These are phyloP conservation scores for Hymenoscyphus fructigenus DNA, from an alignment of 2,329 filamentous ascomycete genomes.

Conservation along the genomic window DNA sequence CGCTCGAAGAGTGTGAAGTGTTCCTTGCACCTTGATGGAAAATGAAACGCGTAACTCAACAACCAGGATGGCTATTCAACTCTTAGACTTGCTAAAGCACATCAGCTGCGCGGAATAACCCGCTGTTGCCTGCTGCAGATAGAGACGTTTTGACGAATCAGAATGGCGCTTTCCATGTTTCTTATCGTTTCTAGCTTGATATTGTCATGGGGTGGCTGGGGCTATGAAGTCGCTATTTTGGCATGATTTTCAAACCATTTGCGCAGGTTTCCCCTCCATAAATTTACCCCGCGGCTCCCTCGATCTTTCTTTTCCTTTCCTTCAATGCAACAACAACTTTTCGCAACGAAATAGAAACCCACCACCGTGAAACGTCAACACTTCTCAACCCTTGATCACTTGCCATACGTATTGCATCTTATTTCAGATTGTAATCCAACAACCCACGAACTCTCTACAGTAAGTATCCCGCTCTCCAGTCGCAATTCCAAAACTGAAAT, in stretches of 20 bases:
- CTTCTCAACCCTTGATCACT: background rate
- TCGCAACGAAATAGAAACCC: background rate
- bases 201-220: background rate
- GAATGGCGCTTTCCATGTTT: background rate
- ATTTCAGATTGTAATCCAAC: background rate
- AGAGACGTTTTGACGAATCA: background rate
- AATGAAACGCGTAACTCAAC: background rate
- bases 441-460: background rate
- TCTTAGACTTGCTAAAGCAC: background rate
- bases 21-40: background rate
- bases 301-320: background rate
- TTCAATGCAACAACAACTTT: slow-evolving; percentile 4
- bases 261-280: background rate
- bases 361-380: too few relatives aligned
- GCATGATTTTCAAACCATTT: background rate
- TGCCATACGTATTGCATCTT: background rate
- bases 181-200: background rate
- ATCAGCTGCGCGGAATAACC: background rate
- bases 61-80: background rate
- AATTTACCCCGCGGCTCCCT: background rate
- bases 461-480: background rate
- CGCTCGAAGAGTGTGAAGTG: background rate
- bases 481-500: background rate
- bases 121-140: background rate
- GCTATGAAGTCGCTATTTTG: background rate